Base-by-base conservation (phyloP, 257 asterid genomes). In the Forsythia viridissima region DNA sequence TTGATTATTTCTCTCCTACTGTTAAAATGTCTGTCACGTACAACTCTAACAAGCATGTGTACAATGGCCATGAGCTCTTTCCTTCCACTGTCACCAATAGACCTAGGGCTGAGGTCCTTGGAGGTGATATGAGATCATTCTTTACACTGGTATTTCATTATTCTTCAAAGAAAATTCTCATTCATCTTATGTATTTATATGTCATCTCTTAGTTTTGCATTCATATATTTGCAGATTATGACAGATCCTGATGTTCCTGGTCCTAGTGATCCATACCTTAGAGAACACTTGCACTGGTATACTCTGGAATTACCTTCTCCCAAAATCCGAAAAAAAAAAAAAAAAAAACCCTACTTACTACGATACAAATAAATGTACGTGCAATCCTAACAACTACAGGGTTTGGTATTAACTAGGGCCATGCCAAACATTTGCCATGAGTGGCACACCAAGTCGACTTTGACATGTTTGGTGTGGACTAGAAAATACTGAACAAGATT, bases 201-300 rank as follows among this genome's bases (percentile, higher is more conserved):
- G 13, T 46, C 65, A 57, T 24, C 41, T 61, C 9, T 34, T 9
- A 10, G 1, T 7, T 43, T n/a, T 73, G n/a, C 70, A 18, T 61
- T 70, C 43, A 3, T 36, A 40, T 76, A 12, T 13, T 72, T 34
- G 39, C 89, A 90, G 95, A 75, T 90, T 40, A 87, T 91, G 96
- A 91, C 91, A 41, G 96, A 89, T 77, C 96, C 96, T 30, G 95
- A 90, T 87, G 91, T 86, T 80, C 95, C 95, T 57, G 91, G 92
- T 61, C 93, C 95, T 71, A 91, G 96, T 70, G 96, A 91, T 84
- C 96, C 96, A 74, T 89, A 87, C 77, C 93, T 91, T 41, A 86
- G 86, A 84, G 95, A 90, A 81, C 92, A 83, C 80, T 77, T 90
- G 84, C 95, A 90, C 86, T 90, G 95, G 95, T 90, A 85, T 37